Percentiles rank a stretch among this genome's conserved stretches.
Evolutionary conservation across 495 filamentous ascomycete species (phyloP).

Genomic region (Schizothecium vesticola): DNA sequence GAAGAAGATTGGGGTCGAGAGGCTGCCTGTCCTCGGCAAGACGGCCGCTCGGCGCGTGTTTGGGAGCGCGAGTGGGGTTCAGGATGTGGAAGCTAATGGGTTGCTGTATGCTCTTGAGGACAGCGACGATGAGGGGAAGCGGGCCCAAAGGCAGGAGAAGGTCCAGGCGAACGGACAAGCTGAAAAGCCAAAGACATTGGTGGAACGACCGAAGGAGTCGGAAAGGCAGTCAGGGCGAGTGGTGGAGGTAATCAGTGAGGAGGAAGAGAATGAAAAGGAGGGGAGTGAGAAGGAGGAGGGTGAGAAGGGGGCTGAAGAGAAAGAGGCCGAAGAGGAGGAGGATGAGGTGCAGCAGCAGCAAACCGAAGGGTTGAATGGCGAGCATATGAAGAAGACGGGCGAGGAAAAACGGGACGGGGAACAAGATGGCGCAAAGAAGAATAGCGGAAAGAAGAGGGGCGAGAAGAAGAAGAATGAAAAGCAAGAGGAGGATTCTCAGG

Average conservation of each 20-base stretch:
- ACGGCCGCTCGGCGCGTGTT: constrained; percentile 60
- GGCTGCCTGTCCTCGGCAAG: constrained; percentile 61
- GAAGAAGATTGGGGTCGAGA: constrained; percentile 37
- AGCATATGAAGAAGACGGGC: neutral
- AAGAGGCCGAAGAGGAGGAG: neutral
- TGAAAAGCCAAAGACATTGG: neutral
- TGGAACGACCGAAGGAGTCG: neutral
- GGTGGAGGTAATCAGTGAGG: neutral
- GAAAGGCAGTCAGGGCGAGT: neutral
- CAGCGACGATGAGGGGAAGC: neutral
- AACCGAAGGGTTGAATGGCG: neutral
- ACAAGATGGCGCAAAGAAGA: neutral
- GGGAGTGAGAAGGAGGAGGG: neutral
- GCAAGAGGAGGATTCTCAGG: neutral
- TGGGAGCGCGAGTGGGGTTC: constrained; percentile 36
- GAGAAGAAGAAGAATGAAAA: neutral
- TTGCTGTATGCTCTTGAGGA: constrained; percentile 52
- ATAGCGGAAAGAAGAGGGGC: neutral
- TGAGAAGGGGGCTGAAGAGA: neutral
- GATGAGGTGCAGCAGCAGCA: neutral
- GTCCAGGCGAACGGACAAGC: neutral
- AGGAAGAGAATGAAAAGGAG: neutral
- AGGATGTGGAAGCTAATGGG: constrained; percentile 55
- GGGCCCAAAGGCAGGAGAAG: neutral
- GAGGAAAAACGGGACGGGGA: neutral